These are phyloP conservation scores for Russula brevipes DNA, from an alignment of 768 basidiomycete species.

Conservation along the genomic window DNA sequence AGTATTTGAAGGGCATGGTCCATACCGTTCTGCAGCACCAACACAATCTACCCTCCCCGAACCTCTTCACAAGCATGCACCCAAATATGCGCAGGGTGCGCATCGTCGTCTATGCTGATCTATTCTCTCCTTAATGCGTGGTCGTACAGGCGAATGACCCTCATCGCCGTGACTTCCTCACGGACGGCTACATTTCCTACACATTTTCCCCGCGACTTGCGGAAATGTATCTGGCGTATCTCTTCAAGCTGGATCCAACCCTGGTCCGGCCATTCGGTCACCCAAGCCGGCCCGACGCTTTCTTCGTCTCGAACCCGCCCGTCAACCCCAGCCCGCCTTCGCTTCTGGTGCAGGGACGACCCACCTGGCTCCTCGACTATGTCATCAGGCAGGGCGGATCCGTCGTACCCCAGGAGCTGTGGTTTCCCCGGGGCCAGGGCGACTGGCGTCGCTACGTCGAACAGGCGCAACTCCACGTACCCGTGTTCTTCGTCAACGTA, in stretches of 20 bases:
- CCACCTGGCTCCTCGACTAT: conserved; percentile 15
- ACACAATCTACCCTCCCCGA: too few relatives aligned
- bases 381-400: conserved; percentile 3
- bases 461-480: conserved; percentile 10
- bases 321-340: neutral
- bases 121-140: neutral
- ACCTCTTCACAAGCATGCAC: neutral
- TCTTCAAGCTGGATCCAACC: conserved; percentile 4
- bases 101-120: neutral
- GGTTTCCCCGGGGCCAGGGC: conserved; percentile 14
- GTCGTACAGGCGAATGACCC: neutral
- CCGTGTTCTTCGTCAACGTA: conserved; percentile 13
- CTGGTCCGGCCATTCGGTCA: neutral
- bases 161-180: neutral
- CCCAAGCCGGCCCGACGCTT: neutral
- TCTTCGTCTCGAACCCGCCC: neutral
- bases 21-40: too few relatives aligned
- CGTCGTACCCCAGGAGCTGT: conserved; percentile 20
- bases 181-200: conserved; percentile 15
- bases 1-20: too few relatives aligned
- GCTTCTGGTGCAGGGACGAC: neutral
- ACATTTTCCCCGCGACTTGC: conserved; percentile 12
- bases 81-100: conserved; percentile 3
- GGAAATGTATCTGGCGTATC: conserved; percentile 1
- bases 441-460: conserved; percentile 21